These are phyloP conservation scores for Postia placenta DNA, from an alignment of 768 basidiomycete species.

Conservation along the genomic window DNA sequence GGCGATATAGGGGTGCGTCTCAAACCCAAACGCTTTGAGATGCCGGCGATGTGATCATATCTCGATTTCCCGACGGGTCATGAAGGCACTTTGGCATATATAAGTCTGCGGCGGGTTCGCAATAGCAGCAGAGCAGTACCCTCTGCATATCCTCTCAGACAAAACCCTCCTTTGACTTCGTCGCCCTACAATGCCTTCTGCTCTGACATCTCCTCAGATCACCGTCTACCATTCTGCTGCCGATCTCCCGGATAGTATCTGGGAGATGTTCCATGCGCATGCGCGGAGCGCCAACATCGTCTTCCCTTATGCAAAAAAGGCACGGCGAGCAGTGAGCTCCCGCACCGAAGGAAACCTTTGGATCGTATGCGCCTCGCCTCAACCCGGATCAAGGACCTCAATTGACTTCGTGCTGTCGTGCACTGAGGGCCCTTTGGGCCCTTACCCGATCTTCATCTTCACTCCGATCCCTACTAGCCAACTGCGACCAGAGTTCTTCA, in stretches of 20 bases:
- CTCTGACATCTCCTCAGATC: neutral
- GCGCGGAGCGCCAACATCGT: conserved; percentile 37
- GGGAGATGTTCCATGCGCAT: conserved; percentile 30
- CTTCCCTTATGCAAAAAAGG: conserved; percentile 32
- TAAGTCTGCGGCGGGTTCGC: too few species aligned
- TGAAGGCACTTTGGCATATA: too few species aligned
- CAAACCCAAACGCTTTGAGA: neutral
- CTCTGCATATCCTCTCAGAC: too few species aligned
- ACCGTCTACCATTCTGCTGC: conserved; percentile 14
- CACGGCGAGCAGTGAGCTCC: conserved; percentile 6
- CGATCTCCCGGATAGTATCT: conserved; percentile 32
- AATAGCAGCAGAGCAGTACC: too few species aligned
- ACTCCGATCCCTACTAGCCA: conserved; percentile 16
- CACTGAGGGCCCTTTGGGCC: conserved; percentile 47
- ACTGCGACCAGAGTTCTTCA: conserved; percentile 32
- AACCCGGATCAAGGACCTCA: neutral
- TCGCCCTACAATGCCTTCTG: neutral
- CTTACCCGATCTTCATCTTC: conserved; percentile 65
- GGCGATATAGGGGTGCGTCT: neutral
- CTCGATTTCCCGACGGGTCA: neutral
- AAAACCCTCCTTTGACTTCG: too few species aligned
- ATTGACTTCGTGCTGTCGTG: conserved; percentile 55
- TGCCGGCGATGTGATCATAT: neutral
- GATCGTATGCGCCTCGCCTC: conserved; percentile 22
- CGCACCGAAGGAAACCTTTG: conserved; percentile 18